These are phyloP conservation scores for Coemansia sp. DNA, from an alignment of 192 early-diverging fungal species.

Conservation along the genomic window DNA sequence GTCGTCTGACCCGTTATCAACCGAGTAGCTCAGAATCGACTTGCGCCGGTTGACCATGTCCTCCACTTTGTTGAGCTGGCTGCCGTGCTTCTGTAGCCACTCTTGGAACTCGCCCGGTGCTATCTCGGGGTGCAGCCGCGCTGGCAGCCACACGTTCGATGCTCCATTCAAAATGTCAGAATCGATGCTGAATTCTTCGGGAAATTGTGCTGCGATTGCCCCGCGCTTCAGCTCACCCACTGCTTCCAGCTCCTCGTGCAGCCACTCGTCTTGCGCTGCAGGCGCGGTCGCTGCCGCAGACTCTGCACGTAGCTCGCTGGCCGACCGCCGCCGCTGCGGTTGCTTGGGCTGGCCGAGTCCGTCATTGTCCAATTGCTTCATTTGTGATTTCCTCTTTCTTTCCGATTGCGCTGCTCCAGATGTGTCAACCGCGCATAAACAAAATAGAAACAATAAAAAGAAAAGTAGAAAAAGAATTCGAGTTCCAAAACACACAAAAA, in stretches of 20 bases:
- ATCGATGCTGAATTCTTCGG: conserved; percentile 52
- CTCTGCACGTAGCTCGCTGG: conserved; percentile 1
- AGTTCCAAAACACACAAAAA: no score
- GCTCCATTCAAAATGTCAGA: conserved; percentile 43
- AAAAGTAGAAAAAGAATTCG: background rate
- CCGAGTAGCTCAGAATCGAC: conserved; percentile 52
- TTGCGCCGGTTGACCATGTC: conserved; percentile 45
- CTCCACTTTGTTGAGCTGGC: conserved; percentile 41
- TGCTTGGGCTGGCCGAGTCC: background rate
- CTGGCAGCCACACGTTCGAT: conserved; percentile 56
- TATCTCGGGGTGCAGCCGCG: conserved; percentile 57
- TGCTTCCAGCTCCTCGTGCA: conserved; percentile 45
- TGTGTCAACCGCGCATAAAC: background rate
- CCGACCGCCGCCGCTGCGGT: background rate
- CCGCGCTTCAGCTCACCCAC: conserved; percentile 54
- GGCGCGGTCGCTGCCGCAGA: background rate
- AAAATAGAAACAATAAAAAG: conserved; percentile 8
- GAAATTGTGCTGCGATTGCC: conserved; percentile 52
- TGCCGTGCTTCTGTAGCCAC: conserved; percentile 52
- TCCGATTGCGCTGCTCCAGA: background rate
- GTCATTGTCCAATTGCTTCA: background rate
- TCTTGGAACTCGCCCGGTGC: conserved; percentile 56
- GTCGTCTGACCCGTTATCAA: conserved; percentile 21
- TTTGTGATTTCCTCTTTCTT: background rate
- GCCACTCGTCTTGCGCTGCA: conserved; percentile 23